Evolutionary conservation across 768 basidiomycete genomes (phyloP).

Genomic region (Mycena alexandri): DNA sequence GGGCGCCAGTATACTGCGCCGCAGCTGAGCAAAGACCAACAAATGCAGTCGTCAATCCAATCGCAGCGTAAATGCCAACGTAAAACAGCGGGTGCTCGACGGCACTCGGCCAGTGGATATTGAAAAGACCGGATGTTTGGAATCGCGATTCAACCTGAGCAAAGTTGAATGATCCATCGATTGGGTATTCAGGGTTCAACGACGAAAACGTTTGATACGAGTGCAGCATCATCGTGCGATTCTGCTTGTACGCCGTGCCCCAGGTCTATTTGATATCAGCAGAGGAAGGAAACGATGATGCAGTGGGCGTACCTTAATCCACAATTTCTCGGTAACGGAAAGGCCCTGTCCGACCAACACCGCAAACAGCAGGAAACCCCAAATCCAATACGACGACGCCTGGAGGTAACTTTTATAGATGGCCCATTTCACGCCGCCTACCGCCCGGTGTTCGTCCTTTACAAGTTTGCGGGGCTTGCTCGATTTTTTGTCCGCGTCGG

Average conservation of each 20-base stretch:
- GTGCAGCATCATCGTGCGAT: not conserved
- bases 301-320: constrained; percentile 62
- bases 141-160: constrained; percentile 4
- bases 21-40: constrained; percentile 59
- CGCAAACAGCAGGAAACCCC: constrained; percentile 64
- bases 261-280: constrained; percentile 49
- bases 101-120: constrained; percentile 56
- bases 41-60: constrained; percentile 62
- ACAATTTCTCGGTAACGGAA: constrained; percentile 57
- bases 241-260: constrained; percentile 61
- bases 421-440: constrained; percentile 85
- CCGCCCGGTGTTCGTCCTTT: constrained; percentile 86
- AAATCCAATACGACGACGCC: constrained; percentile 82
- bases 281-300: not conserved
- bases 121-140: constrained; percentile 24
- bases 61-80: constrained; percentile 69
- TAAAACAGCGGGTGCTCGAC: constrained; percentile 74
- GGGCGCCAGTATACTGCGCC: constrained; percentile 68
- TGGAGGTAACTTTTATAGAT: constrained; percentile 77
- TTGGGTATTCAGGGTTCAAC: constrained; percentile 29
- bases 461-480: constrained; percentile 81
- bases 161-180: constrained; percentile 26
- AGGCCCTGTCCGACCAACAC: constrained; percentile 58
- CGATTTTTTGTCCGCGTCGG: constrained; percentile 42
- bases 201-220: constrained; percentile 23